Conservation (phyloP, 306 rosid genomes). For the Canavalia ensiformis region DNA sequence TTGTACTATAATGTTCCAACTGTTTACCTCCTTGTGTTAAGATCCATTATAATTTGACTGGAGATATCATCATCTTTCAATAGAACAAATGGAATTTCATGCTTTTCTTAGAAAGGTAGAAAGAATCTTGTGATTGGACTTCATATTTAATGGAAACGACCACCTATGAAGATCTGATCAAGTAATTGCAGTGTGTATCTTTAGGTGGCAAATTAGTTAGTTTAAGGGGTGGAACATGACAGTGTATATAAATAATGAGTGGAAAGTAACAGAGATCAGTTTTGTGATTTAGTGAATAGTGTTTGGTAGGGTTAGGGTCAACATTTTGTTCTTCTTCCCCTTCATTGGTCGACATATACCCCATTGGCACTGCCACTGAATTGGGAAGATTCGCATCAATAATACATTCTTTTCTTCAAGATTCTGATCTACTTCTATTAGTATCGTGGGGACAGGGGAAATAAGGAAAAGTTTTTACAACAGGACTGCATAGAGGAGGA, state of each 20-base stretch:
- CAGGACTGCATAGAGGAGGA: too few species aligned
- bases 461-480: too few species aligned
- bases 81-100: not conserved
- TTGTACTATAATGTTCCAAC: not conserved
- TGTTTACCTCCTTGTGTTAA: not conserved
- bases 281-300: not conserved
- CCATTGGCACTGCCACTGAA: not conserved
- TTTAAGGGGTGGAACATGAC: not conserved
- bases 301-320: not conserved
- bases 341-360: not conserved
- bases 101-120: not conserved
- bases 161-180: not conserved
- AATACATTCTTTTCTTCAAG: not conserved
- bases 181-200: not conserved
- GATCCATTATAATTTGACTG: not conserved
- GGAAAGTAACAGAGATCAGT: not conserved
- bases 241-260: not conserved
- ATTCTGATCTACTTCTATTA: not conserved
- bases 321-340: not conserved
- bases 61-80: not conserved
- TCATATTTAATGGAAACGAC: not conserved
- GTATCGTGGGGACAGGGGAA: not conserved
- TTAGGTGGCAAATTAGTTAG: not conserved
- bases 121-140: not conserved
- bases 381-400: not conserved